Evolutionary conservation across 73 alveolate species (phyloP).

Genomic region (Paramecium primaurelia): DNA sequence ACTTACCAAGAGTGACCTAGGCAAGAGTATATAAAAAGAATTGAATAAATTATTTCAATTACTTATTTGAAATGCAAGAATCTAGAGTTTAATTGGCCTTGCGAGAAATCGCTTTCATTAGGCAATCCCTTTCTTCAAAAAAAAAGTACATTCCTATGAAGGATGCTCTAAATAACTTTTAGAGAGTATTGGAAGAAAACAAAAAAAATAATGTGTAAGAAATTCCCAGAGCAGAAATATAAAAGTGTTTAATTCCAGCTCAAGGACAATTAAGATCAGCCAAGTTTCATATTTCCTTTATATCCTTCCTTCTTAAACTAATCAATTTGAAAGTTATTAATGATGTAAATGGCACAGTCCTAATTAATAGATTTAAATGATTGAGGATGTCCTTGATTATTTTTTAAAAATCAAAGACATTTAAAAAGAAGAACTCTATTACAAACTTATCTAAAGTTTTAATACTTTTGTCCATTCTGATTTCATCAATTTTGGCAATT

Average conservation of each 20-base stretch:
- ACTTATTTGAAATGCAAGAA: conserved; percentile 30
- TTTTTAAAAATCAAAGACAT: conserved; percentile 22
- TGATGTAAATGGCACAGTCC: not conserved
- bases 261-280: conserved; percentile 6
- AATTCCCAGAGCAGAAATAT: conserved; percentile 26
- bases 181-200: conserved; percentile 17
- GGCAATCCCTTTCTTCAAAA: conserved; percentile 1
- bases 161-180: not conserved
- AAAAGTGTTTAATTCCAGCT: conserved; percentile 13
- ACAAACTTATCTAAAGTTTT: not conserved
- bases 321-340: conserved; percentile 21
- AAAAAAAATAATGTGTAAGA: not conserved
- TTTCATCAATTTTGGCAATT: conserved; percentile 44
- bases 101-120: conserved; percentile 23
- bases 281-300: conserved; percentile 8
- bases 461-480: conserved; percentile 16
- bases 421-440: not conserved
- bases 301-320: conserved; percentile 15
- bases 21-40: not conserved
- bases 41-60: conserved; percentile 21
- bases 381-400: conserved; percentile 21
- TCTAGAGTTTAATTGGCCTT: conserved; percentile 15
- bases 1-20: not conserved
- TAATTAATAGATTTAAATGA: not conserved
- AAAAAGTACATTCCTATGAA: conserved; percentile 18